Conservation (phyloP, 345 rosid genomes). For the Citrus sinensis region DNA sequence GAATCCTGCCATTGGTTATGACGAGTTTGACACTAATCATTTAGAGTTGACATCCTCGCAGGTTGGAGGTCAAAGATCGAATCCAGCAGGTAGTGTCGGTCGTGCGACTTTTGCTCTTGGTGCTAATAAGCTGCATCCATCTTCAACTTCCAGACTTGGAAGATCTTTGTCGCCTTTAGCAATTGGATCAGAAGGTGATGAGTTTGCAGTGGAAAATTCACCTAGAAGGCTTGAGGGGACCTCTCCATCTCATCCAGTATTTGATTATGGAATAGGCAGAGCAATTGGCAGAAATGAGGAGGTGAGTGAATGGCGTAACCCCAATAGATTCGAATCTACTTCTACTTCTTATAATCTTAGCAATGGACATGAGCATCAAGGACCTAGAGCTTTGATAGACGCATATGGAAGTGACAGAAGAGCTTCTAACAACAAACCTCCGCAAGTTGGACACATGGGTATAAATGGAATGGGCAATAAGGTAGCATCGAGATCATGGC, state of each 20-base stretch:
- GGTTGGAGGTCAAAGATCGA: constrained; percentile 54
- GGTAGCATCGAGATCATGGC: constrained; percentile 70
- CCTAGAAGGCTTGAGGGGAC: constrained; percentile 63
- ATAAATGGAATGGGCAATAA: constrained; percentile 56
- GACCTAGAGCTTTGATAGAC: constrained; percentile 89
- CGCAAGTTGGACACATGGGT: constrained; percentile 38
- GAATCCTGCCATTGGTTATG: constrained; percentile 39
- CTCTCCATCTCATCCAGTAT: constrained; percentile 54
- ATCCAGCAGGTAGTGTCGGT: constrained; percentile 34
- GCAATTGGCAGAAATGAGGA: constrained; percentile 48
- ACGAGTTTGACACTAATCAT: constrained; percentile 52
- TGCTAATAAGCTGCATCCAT: constrained; percentile 38
- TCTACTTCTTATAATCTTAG: constrained; percentile 31
- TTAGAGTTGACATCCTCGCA: constrained; percentile 41
- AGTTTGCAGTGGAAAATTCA: constrained; percentile 45
- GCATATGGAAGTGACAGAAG: constrained; percentile 91
- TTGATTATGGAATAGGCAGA: constrained; percentile 56
- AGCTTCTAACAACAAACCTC: constrained; percentile 39
- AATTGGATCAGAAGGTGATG: constrained; percentile 45
- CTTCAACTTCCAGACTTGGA: constrained; percentile 41
- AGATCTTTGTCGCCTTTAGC: constrained; percentile 39
- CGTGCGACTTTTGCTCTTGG: constrained; percentile 48
- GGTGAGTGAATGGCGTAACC: constrained; percentile 49
- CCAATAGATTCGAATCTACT: constrained; percentile 30
- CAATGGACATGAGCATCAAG: constrained; percentile 61